These are phyloP conservation scores for Fusarium camptoceras DNA, from an alignment of 2,329 filamentous ascomycete genomes.

Conservation along the genomic window DNA sequence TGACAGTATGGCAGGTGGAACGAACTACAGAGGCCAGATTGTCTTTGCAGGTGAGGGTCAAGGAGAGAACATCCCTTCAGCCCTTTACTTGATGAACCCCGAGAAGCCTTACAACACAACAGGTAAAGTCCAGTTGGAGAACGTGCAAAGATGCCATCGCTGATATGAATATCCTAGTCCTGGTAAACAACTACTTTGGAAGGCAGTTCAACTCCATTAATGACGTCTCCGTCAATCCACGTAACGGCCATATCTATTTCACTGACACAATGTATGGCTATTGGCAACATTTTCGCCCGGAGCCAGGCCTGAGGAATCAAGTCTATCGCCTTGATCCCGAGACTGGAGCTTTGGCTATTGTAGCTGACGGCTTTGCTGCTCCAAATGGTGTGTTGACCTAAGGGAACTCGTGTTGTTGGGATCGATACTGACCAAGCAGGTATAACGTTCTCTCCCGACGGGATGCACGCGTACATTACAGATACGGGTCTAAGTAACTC, in stretches of 20 bases:
- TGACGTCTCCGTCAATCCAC: slow-evolving; percentile 65
- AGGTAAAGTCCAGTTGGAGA: slow-evolving; percentile 43
- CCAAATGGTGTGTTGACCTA: slow-evolving; percentile 60
- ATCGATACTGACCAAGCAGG: slow-evolving; percentile 48
- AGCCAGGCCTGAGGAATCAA: slow-evolving; percentile 66
- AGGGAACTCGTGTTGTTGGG: fast-evolving
- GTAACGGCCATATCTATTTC: slow-evolving; percentile 71
- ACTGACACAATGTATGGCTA: slow-evolving; percentile 71
- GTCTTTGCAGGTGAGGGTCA: slow-evolving; percentile 64
- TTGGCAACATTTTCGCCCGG: slow-evolving; percentile 67
- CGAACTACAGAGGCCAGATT: slow-evolving; percentile 62
- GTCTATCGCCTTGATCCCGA: slow-evolving; percentile 67
- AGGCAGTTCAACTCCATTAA: slow-evolving; percentile 71
- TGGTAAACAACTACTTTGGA: slow-evolving; percentile 71
- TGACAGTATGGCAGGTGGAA: slow-evolving; percentile 54
- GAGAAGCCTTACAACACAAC: slow-evolving; percentile 63
- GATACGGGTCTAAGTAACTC: slow-evolving; percentile 63
- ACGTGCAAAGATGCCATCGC: fast-evolving
- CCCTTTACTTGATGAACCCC: slow-evolving; percentile 46
- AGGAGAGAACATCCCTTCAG: slow-evolving; percentile 51
- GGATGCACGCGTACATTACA: slow-evolving; percentile 64
- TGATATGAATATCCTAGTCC: slow-evolving; percentile 44
- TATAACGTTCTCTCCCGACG: slow-evolving; percentile 67
- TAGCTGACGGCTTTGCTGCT: slow-evolving; percentile 67
- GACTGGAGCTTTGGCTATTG: slow-evolving; percentile 64